Conservation (phyloP, 164 flowering plant genomes). For the Chimonanthus praecox region DNA sequence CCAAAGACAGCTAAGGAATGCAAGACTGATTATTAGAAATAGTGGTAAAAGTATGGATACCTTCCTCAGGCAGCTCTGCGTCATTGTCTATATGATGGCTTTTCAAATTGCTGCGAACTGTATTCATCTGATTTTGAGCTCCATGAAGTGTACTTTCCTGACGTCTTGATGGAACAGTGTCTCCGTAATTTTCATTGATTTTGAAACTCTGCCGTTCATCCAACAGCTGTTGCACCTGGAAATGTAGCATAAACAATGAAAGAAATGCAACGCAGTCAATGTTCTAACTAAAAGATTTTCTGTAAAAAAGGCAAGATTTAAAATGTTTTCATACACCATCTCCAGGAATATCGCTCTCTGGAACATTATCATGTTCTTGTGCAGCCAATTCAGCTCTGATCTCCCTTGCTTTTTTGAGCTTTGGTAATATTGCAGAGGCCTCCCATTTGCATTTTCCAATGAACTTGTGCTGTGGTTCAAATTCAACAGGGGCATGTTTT, state of each 20-base stretch:
- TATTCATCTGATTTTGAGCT: constrained; percentile 15
- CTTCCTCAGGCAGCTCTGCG: constrained; percentile 34
- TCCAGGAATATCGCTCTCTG: constrained; percentile 29
- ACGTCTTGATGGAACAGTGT: constrained; percentile 79
- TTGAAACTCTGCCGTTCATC: constrained; percentile 28
- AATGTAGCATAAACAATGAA: not conserved
- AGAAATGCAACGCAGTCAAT: not conserved
- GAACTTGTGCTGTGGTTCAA: constrained; percentile 69
- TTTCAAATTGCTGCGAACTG: constrained; percentile 13
- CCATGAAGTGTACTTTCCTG: constrained; percentile 20
- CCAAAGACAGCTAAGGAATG: no score
- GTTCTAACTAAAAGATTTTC: not conserved
- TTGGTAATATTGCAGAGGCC: constrained; percentile 71
- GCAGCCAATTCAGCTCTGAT: constrained; percentile 57
- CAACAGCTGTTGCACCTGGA: constrained; percentile 26
- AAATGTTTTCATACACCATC: constrained; percentile 34
- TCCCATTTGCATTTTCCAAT: constrained; percentile 85
- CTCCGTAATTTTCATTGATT: constrained; percentile 66
- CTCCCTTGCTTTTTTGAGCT: constrained; percentile 81
- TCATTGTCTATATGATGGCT: constrained; percentile 22
- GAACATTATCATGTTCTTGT: constrained; percentile 41
- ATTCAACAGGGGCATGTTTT: not conserved
- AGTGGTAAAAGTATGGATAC: constrained; percentile 17
- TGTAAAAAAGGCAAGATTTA: constrained; percentile 2
- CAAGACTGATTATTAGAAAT: no score